phyloP scores from a whole-genome alignment of 106 monocot genomes.

The Acorus calamus region DNA sequence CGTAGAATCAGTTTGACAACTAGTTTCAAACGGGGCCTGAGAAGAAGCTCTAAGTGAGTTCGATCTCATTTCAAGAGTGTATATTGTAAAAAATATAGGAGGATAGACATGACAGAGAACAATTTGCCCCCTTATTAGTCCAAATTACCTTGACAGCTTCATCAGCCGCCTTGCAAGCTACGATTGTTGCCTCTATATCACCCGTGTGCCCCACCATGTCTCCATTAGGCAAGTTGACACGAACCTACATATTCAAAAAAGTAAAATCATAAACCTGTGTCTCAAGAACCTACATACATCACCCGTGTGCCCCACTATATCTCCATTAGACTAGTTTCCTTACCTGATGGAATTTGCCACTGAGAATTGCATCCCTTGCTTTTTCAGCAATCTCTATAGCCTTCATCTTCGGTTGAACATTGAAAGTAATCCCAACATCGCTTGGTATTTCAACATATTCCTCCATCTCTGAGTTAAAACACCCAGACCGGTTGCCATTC shows the following conservation, averaged over 20 bases:
- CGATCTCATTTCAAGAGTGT: no score
- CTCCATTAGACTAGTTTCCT: background rate
- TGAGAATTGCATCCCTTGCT: constrained; percentile 75
- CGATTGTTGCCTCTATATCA: constrained; percentile 77
- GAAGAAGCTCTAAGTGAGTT: no score
- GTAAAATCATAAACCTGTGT: background rate
- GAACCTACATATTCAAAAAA: constrained; percentile 26
- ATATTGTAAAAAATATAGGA: no score
- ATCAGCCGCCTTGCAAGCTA: constrained; percentile 77
- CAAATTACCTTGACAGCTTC: constrained; percentile 64
- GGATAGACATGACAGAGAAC: no score
- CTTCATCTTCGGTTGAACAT: constrained; percentile 85
- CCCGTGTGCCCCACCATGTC: constrained; percentile 98
- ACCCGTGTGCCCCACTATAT: background rate
- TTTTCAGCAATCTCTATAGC: constrained; percentile 77
- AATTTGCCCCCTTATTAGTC: no score
- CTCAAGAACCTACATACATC: no score
- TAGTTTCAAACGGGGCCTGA: no score
- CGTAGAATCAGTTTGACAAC: no score
- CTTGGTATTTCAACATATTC: constrained; percentile 92
- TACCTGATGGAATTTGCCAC: constrained; percentile 83
- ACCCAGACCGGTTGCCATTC: constrained; percentile 91
- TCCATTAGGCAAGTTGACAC: constrained; percentile 68
- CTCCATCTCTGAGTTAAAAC: constrained; percentile 58
- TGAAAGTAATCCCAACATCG: constrained; percentile 81